Evolutionary conservation across 2,329 filamentous ascomycete genomes (phyloP), one percentile per base, ranked within the genome.

Genomic region (Verruconis gallopava): DNA sequence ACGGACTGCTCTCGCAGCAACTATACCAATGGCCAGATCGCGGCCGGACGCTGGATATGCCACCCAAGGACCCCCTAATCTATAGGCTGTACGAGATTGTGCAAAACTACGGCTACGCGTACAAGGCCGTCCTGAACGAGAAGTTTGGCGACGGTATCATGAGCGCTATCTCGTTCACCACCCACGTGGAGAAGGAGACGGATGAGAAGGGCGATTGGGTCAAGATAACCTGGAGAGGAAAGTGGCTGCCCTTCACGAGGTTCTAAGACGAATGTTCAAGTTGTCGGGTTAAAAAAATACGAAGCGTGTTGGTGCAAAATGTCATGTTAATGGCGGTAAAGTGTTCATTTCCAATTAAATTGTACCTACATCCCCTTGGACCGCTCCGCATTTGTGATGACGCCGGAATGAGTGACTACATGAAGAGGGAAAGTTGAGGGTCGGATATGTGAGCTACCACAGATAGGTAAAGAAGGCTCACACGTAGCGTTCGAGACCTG

Each of bases 81-180:
- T 96, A 96, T 61, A 71, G 89, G 2, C 61, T 95, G 46, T 95
- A 85, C 60, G 89, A 96, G 69, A 82, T 95, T 57, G 80, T 96
- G 47, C 88, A 95, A 66, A 96, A 94, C 61, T 95, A 95, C 55
- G 89, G 89, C 1, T 93, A 94, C 60, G 84, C 88, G 1, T 95
- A 93, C 65, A 95, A 95, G 71, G 88, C 86, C 1, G 75, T 96
- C 3, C 59, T 95, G 61, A 95, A 96, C 52, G 89, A 96, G 72
- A 95, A 95, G 70, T 71, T 71, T 52, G 67, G 67, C 5, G 67
- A 71, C 46, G 89, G 89, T 1, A 96, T 96, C 56, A 95, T 96
- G 89, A 93, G 85, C 57, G 89, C 88, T 1, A 94, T 95, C 55
- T 77, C 78, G 13, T 95, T 94, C 61, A 82, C 77, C 40, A 93